Evolutionary conservation across 345 rosid species (phyloP).

Genomic region (Firmiana major): DNA sequence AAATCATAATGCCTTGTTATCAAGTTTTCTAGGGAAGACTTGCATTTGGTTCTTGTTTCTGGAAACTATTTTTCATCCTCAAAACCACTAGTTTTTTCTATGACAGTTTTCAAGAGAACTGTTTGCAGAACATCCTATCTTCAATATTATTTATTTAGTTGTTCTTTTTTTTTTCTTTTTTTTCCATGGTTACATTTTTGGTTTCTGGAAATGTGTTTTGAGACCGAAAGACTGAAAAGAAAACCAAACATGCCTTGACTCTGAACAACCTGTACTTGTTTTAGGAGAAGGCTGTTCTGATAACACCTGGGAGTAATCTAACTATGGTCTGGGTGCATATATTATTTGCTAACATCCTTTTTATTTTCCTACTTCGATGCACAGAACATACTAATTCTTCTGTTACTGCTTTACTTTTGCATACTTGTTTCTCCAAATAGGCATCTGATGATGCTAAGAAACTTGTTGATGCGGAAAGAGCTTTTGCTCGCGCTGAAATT

Average conservation of each 20-base stretch:
- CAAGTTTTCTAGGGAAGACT: background rate
- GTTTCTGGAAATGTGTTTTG: background rate
- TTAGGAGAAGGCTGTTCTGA: background rate
- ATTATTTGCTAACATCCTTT: background rate
- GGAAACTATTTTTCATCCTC: background rate
- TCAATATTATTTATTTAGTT: background rate
- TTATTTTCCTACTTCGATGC: background rate
- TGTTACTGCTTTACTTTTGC: conserved; percentile 11
- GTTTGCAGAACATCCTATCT: background rate
- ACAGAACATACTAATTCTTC: background rate
- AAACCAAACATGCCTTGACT: background rate
- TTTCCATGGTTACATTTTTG: too few relatives aligned
- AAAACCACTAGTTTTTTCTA: background rate
- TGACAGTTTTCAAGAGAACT: background rate
- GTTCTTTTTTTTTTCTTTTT: background rate
- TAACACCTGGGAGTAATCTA: background rate
- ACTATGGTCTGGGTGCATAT: background rate
- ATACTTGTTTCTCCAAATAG: conserved; percentile 33
- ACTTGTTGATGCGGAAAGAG: conserved; percentile 92
- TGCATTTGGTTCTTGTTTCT: background rate
- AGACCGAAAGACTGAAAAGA: background rate
- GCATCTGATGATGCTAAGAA: conserved; percentile 98
- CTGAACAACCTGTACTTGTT: background rate
- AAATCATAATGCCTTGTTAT: background rate
- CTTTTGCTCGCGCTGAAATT: conserved; percentile 93